phyloP scores from a whole-genome alignment of 2,329 filamentous ascomycete species.

The Helotiales sp. region DNA sequence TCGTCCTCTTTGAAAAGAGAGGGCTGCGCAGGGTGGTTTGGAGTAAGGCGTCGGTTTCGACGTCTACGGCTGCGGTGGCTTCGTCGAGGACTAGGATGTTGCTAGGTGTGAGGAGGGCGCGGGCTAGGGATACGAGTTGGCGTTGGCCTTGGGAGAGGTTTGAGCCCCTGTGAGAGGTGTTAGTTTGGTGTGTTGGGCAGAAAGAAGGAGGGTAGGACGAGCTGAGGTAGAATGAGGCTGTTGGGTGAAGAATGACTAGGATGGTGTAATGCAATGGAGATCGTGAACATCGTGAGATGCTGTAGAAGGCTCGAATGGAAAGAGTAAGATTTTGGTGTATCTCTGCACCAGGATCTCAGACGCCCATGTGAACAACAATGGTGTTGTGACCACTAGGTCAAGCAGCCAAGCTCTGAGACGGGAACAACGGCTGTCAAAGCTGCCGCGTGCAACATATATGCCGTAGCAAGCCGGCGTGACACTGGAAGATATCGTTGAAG shows the following conservation, averaged over 20 bases:
- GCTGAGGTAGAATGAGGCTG: neutral
- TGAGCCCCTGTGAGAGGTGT: slow-evolving; percentile 59
- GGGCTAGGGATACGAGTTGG: slow-evolving; percentile 89
- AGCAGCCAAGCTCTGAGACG: neutral
- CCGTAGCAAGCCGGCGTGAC: neutral
- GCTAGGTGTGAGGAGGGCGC: slow-evolving; percentile 89
- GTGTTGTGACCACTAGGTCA: neutral
- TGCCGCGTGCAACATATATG: neutral
- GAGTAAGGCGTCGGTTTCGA: slow-evolving; percentile 67
- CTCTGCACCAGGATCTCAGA: neutral
- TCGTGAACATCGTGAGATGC: neutral
- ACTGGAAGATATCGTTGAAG: slow-evolving; percentile 10
- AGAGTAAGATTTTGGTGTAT: neutral
- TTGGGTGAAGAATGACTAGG: neutral
- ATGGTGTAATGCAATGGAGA: neutral
- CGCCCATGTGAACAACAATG: neutral
- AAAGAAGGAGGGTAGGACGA: neutral
- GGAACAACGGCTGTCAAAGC: neutral
- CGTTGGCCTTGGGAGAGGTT: slow-evolving; percentile 95
- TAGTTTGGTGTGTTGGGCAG: neutral
- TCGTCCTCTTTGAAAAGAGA: slow-evolving; percentile 85
- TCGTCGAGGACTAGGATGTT: slow-evolving; percentile 98
- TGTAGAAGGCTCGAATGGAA: neutral
- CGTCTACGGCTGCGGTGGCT: slow-evolving; percentile 77
- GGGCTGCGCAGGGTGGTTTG: slow-evolving; percentile 63